Base-by-base conservation (phyloP, 352 stramenopile species). In the Phytophthora pluvialis region DNA sequence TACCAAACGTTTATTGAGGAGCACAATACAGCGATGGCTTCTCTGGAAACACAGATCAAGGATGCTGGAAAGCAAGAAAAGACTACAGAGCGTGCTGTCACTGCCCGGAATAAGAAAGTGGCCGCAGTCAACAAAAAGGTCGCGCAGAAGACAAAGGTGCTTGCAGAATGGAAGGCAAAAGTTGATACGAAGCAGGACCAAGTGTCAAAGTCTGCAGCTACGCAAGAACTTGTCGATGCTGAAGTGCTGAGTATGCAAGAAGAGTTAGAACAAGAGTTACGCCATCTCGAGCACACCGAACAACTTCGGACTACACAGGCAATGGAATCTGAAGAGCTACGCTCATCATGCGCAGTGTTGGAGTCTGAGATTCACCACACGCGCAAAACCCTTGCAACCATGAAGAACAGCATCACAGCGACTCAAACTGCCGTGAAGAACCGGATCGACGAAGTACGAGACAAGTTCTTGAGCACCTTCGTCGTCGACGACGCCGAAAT, bases 401-500 rank as follows among this genome's bases (percentile, higher is more conserved):
- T 67, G 32, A 69, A 54, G 21, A 33, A 40, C 5, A 58, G 35
- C 29, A 62, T 66, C 25, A 9, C 50, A n/a, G 49, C 35, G n/a
- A 43, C 60, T 26, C 44, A 74, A 68, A 74, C 55, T 11, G 56
- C 64, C n/a, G 60, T 77, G 47, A 74, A 68, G 55, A 77, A 77
- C 31, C 70, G 55, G 40, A 56, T 62, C 21, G 63, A 76, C 18
- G 67, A 74, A 67, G 47, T 80, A 43, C 72, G 72, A 5, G 57
- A 72, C 15, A 77, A 72, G 31, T 80, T 75, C 28, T 59, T 77
- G 15, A 51, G 47, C 10, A 52, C 49, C 21, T 80, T 80, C 15
- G 65, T 67, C n/a, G 25, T 71, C n/a, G 48, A 60, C 8, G 69
- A 75, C 26, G 50, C 60, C 11, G 49, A 60, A 33, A 70, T 55